Evolutionary conservation across 495 filamentous ascomycete genomes (phyloP), one percentile per base, ranked within the genome.

Genomic region (Annulohypoxylon moriforme): DNA sequence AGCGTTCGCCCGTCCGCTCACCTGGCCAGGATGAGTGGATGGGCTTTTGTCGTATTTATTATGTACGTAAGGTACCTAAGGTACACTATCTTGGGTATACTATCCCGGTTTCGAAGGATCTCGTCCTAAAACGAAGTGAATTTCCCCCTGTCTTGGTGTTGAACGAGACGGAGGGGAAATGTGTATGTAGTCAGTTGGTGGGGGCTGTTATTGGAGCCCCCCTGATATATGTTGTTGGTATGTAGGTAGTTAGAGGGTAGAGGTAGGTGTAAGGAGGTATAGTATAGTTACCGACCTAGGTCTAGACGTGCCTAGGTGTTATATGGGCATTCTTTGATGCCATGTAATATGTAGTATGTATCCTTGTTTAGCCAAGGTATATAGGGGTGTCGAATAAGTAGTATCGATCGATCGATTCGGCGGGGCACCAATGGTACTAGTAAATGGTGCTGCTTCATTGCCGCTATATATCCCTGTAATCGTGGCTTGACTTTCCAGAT

Each of bases 1-100:
- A 13, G 2, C 8, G 49, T 66, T 31, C 33, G 61, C 66, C 61
- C 5, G 25, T 49, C 47, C 55, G 18, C 18, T 33, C 66, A 62
- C 16, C 66, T 63, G 61, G 71, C 66, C 71, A 69, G 44, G 57
- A 29, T 56, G 38, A 18, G 18, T 31, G 27, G 47, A 55, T 29
- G 1, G 40, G 60, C 2, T 58, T n/a, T n/a, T 58, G 29, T 36
- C 2, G 1, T 34, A 61, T 60, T 57, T 4, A 14, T 40, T 5
- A 40, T 14, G 13, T n/a, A 40, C 36, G 11, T 40, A 40, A n/a
- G n/a, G 11, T 14, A 56, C 9, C n/a, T 36, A 9, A 25, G 7
- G 11, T 40, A 29, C 29, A 2, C 11, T 18, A 24, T 13, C 13
- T 40, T 56, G 20, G 50, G 40, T 29, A 34, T 16, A n/a, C 31